phyloP scores from a whole-genome alignment of 2,329 filamentous ascomycete species.

The Aspergillus sergii region DNA sequence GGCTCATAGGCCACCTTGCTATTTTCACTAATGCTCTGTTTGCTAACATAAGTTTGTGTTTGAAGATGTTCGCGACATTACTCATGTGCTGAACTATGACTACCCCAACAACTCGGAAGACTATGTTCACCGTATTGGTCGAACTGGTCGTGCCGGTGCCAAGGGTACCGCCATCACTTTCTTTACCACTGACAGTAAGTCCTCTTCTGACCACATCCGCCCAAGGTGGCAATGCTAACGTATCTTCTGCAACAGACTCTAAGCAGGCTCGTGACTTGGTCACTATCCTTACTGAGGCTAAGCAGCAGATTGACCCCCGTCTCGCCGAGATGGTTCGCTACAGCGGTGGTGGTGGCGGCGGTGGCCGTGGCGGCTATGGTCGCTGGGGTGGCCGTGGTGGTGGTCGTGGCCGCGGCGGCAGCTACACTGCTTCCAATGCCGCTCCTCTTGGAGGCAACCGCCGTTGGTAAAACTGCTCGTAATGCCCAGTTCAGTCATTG shows the following conservation, averaged over 20 bases:
- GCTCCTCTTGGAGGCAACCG: constrained; percentile 59
- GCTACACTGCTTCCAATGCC: constrained; percentile 60
- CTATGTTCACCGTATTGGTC: constrained; percentile 70
- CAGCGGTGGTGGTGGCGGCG: constrained; percentile 79
- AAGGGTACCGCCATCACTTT: constrained; percentile 96
- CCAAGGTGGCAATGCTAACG: constrained; percentile 11
- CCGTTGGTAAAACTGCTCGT: constrained; percentile 54
- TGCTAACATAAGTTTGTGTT: constrained; percentile 74
- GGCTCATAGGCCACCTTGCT: constrained; percentile 51
- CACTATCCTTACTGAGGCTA: constrained; percentile 88
- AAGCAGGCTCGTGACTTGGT: constrained; percentile 98
- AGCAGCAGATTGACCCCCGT: constrained; percentile 96
- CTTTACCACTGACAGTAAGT: constrained; percentile 99
- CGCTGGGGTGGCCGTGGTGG: constrained; percentile 65
- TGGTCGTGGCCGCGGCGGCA: constrained; percentile 52
- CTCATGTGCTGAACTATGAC: constrained; percentile 99
- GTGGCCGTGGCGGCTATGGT: constrained; percentile 61
- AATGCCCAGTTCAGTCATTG: constrained; percentile 25
- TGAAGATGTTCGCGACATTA: constrained; percentile 99
- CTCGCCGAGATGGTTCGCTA: constrained; percentile 95
- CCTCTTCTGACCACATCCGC: neutral
- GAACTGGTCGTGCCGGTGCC: constrained; percentile 74
- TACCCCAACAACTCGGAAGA: constrained; percentile 90
- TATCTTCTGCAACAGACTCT: constrained; percentile 60
- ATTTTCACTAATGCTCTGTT: constrained; percentile 53